phyloP scores from a whole-genome alignment of 495 filamentous ascomycete species.

The Penicillium canescens region DNA sequence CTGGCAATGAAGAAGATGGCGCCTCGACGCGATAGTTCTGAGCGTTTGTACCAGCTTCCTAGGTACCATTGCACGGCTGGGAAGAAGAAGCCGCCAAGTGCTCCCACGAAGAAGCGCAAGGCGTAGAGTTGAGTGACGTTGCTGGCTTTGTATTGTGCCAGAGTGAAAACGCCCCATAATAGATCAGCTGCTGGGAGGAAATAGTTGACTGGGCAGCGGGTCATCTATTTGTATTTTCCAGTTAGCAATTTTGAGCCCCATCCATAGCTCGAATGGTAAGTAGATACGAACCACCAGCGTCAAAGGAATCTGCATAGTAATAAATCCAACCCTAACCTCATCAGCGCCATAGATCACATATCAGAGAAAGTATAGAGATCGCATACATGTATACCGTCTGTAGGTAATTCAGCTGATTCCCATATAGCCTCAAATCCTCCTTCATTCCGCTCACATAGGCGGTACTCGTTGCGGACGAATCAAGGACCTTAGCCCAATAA shows the following conservation, averaged over 20 bases:
- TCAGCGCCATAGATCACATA: background rate
- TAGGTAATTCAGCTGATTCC: slow-evolving; percentile 48
- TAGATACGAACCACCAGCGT: slow-evolving; percentile 18
- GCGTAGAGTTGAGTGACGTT: slow-evolving; percentile 35
- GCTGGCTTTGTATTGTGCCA: slow-evolving; percentile 38
- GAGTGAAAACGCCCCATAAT: slow-evolving; percentile 42
- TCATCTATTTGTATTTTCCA: slow-evolving; percentile 17
- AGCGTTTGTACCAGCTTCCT: slow-evolving; percentile 34
- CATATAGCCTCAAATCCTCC: slow-evolving; percentile 33
- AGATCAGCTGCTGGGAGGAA: slow-evolving; percentile 37
- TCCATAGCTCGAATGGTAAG: background rate
- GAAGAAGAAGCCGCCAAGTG: slow-evolving; percentile 79
- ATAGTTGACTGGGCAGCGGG: slow-evolving; percentile 29
- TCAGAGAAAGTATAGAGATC: too few relatives aligned
- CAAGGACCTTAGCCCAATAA: slow-evolving; percentile 45
- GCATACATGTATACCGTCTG: slow-evolving; percentile 42
- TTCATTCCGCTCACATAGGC: slow-evolving; percentile 32
- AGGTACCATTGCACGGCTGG: slow-evolving; percentile 45
- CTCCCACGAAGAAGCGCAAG: slow-evolving; percentile 82
- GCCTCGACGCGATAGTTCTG: slow-evolving; percentile 37
- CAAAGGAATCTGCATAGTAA: slow-evolving; percentile 27
- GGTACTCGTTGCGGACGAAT: slow-evolving; percentile 30
- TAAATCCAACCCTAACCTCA: slow-evolving; percentile 23
- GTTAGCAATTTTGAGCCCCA: background rate
- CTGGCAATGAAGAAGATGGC: slow-evolving; percentile 45